phyloP scores from a whole-genome alignment of 306 rosid species.

The Cicer bijugum region DNA sequence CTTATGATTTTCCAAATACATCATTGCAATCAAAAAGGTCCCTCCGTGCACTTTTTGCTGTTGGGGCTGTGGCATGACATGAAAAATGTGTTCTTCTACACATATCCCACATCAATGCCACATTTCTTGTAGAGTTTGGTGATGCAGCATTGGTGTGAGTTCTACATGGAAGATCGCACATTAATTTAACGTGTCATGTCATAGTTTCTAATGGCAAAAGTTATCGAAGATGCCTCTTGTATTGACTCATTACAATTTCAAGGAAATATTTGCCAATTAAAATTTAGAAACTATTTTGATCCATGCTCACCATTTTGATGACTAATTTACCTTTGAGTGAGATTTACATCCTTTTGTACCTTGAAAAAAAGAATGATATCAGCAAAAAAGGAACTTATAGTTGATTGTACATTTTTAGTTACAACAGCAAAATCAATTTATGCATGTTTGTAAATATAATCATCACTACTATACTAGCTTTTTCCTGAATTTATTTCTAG shows the following conservation, averaged over 20 bases:
- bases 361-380: constrained; percentile 10
- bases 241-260: not conserved
- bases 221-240: not conserved
- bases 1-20: not conserved
- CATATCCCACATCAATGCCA: not conserved
- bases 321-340: not conserved
- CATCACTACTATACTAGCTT: not conserved
- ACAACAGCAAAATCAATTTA: not conserved
- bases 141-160: not conserved
- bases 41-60: not conserved
- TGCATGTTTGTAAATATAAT: constrained; percentile 4
- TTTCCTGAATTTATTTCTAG: constrained; percentile 5
- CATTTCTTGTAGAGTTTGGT: not conserved
- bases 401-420: constrained; percentile 3
- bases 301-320: not conserved
- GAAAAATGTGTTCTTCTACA: not conserved
- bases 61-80: not conserved
- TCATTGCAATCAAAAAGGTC: not conserved
- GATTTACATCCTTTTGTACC: not conserved
- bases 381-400: not conserved
- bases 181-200: not conserved
- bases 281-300: not conserved
- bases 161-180: not conserved
- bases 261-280: not conserved
- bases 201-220: not conserved